These are phyloP conservation scores for Sclerotinia trifoliorum DNA, from an alignment of 2,329 filamentous ascomycete species.

Conservation along the genomic window DNA sequence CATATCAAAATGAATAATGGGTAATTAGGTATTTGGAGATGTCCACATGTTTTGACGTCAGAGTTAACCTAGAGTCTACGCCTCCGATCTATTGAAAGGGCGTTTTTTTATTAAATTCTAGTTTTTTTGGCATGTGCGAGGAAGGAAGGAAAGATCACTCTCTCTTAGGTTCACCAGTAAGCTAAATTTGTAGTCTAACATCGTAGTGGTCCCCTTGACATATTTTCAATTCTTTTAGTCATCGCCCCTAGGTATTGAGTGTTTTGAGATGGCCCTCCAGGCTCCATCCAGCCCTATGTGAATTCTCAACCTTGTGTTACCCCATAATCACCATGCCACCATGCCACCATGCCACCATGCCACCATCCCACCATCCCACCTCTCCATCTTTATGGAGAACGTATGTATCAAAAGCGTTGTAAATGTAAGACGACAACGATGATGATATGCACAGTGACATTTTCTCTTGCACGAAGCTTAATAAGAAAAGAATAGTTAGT, in stretches of 20 bases:
- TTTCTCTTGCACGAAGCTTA: not conserved
- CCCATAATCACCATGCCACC: not conserved
- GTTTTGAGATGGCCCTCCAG: not conserved
- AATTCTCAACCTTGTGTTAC: not conserved
- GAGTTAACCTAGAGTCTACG: not conserved
- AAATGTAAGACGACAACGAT: not conserved
- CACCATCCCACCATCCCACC: not conserved
- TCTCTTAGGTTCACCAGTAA: no score
- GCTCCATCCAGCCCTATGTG: constrained; percentile 4
- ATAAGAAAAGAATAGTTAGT: not conserved
- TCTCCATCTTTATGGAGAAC: not conserved
- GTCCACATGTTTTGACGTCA: constrained; percentile 5
- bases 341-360: no score
- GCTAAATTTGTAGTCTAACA: not conserved
- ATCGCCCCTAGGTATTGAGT: not conserved
- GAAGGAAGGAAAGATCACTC: not conserved
- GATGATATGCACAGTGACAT: not conserved
- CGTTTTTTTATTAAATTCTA: not conserved
- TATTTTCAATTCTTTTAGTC: not conserved
- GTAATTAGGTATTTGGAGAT: not conserved
- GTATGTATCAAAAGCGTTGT: not conserved
- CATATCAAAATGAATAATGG: not conserved
- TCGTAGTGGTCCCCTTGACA: not conserved
- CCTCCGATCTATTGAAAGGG: not conserved
- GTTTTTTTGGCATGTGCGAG: not conserved